Conservation (phyloP, 306 rosid species). For the Malus sylvestris region DNA sequence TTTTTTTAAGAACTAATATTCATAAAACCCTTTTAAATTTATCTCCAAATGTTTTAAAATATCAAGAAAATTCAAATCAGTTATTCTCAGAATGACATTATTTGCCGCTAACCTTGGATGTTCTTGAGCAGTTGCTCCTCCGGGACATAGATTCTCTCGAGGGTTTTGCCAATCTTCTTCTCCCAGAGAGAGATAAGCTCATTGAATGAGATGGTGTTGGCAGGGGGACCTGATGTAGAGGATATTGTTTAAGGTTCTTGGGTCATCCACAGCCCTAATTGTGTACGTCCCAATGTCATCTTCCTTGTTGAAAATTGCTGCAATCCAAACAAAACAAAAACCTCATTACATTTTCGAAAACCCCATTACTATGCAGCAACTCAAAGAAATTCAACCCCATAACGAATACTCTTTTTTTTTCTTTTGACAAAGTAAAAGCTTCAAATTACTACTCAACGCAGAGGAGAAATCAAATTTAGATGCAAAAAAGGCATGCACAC, state of each 20-base stretch:
- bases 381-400: too few relatives aligned
- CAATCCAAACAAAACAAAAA: not conserved
- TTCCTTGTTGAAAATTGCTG: conserved; percentile 38
- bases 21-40: too few relatives aligned
- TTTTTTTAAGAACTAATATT: too few relatives aligned
- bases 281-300: conserved; percentile 31
- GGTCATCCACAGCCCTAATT: conserved; percentile 28
- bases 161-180: conserved; percentile 29
- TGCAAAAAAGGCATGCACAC: too few relatives aligned
- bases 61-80: too few relatives aligned
- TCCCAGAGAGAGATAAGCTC: conserved; percentile 33
- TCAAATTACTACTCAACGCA: too few relatives aligned
- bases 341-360: not conserved
- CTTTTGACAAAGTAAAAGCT: too few relatives aligned
- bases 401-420: too few relatives aligned
- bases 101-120: conserved; percentile 17
- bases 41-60: too few relatives aligned
- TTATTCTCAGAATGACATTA: not conserved
- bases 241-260: conserved; percentile 35
- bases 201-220: conserved; percentile 24
- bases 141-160: conserved; percentile 15
- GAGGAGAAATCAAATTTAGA: too few relatives aligned
- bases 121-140: conserved; percentile 37
- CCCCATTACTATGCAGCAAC: not conserved
- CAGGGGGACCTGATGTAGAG: conserved; percentile 22